Percentiles rank a stretch among this genome's conserved stretches.
phyloP scores from a whole-genome alignment of 2,329 filamentous ascomycete species.

The Pseudogymnoascus destructans region DNA sequence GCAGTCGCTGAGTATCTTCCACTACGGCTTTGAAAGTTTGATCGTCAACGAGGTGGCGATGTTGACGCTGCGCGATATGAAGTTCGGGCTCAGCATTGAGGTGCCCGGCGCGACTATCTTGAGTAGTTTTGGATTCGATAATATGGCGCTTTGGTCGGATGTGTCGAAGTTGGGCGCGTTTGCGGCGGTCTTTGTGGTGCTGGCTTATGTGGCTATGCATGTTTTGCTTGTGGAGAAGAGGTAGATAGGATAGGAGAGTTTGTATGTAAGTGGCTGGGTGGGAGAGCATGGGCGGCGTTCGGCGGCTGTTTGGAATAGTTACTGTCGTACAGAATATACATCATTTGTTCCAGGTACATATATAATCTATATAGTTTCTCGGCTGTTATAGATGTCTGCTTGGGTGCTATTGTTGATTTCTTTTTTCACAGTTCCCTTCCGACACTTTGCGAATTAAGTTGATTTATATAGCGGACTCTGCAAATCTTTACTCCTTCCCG shows the following conservation, averaged over 20 bases:
- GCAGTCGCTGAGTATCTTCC: slow-evolving; percentile 90
- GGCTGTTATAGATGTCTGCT: neutral
- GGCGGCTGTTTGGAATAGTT: neutral
- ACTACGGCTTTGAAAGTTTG: slow-evolving; percentile 90
- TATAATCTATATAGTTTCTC: neutral
- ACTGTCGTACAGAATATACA: neutral
- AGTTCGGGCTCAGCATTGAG: slow-evolving; percentile 92
- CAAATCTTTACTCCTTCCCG: neutral
- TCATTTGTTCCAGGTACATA: neutral
- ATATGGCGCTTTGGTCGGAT: slow-evolving; percentile 73
- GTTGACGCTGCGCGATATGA: slow-evolving; percentile 79
- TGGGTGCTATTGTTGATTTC: neutral
- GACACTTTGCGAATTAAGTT: neutral
- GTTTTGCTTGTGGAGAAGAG: slow-evolving; percentile 81
- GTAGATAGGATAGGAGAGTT: slow-evolving; percentile 29
- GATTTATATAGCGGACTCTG: neutral
- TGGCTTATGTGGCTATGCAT: slow-evolving; percentile 91
- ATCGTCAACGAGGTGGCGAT: slow-evolving; percentile 95
- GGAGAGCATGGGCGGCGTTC: neutral
- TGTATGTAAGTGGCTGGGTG: slow-evolving; percentile 5
- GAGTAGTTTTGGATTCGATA: slow-evolving; percentile 89
- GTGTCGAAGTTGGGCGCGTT: slow-evolving; percentile 71
- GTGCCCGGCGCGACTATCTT: slow-evolving; percentile 90
- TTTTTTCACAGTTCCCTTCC: neutral
- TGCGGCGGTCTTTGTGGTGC: slow-evolving; percentile 66